Evolutionary conservation across 2,329 filamentous ascomycete genomes (phyloP), one percentile per base, ranked within the genome.

Genomic region (Colletotrichum liriopes): DNA sequence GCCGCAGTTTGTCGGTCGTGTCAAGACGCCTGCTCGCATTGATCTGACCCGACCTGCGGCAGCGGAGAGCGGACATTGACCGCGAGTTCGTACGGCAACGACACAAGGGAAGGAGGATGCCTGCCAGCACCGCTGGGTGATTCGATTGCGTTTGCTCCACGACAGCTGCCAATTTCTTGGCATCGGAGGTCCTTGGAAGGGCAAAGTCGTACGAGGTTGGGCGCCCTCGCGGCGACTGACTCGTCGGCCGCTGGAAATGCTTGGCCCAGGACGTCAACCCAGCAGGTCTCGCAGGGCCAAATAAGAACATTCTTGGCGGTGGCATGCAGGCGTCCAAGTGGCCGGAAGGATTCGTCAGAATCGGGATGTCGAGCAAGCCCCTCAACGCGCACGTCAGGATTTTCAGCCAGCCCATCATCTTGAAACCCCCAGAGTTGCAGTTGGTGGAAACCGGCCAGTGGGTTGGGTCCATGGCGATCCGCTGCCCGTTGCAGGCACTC

Each of bases 111-210:
- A 12, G n/a, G 20, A 39, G n/a, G n/a, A 29, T 59, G 43, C 43
- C 59, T 62, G 59, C 45, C n/a, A 11, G 43, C 41, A 23, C 8
- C 14, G 23, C 26, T 62, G 59, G 45, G 39, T 23, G 56, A 32
- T 26, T 55, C 49, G 56, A 62, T 67, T 71, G 58, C 68, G 56
- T 62, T 62, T 62, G 49, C 14, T 56, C 54, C 26, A 55, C 32
- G 45, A 51, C 63, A 62, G 56, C 49, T 71, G 65, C 49, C 43
- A 67, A 18, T 45, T 60, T 23, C 68, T 71, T 67, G 64, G 68
- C 68, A 71, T 71, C 64, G 64, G 63, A 68, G 67, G 64, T 63
- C 58, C 11, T 71, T 68, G 68, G 58, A 59, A 60, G 61, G 26
- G 47, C 18, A 67, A 51, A 52, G 51, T 71, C 64, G 68, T 71